phyloP scores from a whole-genome alignment of 352 stramenopile genomes.

The Globisporangium okanoganense region DNA sequence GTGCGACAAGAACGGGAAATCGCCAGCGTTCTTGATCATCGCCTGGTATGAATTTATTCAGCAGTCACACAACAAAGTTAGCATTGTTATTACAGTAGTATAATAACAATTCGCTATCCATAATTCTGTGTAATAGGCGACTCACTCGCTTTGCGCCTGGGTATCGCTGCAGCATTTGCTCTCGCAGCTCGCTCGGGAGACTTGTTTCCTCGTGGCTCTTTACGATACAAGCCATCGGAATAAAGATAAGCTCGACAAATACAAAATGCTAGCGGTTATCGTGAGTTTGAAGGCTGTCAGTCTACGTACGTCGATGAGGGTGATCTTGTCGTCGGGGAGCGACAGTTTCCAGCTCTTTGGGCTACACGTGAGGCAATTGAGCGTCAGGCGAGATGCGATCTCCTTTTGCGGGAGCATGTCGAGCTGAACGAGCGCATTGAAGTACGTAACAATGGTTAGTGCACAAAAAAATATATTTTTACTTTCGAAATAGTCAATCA shows the following conservation, averaged over 20 bases:
- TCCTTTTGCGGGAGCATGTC: slow-evolving; percentile 58
- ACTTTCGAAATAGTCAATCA: neutral
- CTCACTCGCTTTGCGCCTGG: slow-evolving; percentile 48
- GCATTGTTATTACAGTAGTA: neutral
- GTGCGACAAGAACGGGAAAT: slow-evolving; percentile 74
- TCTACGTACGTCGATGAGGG: slow-evolving; percentile 47
- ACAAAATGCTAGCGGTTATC: no score
- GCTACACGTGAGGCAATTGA: slow-evolving; percentile 47
- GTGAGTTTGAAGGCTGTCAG: no score
- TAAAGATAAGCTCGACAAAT: no score
- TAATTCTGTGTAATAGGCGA: neutral
- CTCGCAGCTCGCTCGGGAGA: slow-evolving; percentile 33
- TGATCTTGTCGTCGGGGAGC: slow-evolving; percentile 49
- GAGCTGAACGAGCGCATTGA: slow-evolving; percentile 22
- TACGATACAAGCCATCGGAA: no score
- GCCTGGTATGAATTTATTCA: slow-evolving; percentile 23
- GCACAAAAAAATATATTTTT: no score
- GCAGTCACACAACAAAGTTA: neutral
- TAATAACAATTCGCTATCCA: no score
- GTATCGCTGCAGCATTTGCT: slow-evolving; percentile 42
- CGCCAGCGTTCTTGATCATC: slow-evolving; percentile 58
- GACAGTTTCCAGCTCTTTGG: slow-evolving; percentile 44
- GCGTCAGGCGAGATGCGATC: slow-evolving; percentile 57
- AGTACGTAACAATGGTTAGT: neutral
- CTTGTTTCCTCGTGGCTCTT: slow-evolving; percentile 60